These are phyloP conservation scores for Triticum aestivum DNA, from an alignment of 176 grass and related monocot species.

Conservation along the genomic window IWGSC_CS_RefSeq_v2.1 NC_057803.1:592844578-592845077, in stretches of 20 bases:
- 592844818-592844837: neutral
- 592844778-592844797: no score
- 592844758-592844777: neutral
- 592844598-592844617: neutral
- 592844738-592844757: neutral
- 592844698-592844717: constrained; percentile 14
- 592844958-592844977: neutral
- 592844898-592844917: neutral
- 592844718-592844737: constrained; percentile 35
- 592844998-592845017: neutral
- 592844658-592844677: neutral
- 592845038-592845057: no score
- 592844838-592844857: constrained; percentile 5
- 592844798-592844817: neutral
- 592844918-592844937: no score
- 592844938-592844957: neutral
- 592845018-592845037: no score
- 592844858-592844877: neutral
- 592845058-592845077: no score
- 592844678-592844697: constrained; percentile 20
- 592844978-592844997: neutral
- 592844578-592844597: neutral
- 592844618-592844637: neutral
- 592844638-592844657: neutral
- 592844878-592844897: neutral